These are phyloP conservation scores for Zymoseptoria ardabiliae DNA, from an alignment of 2,329 filamentous ascomycete species.

Conservation along the genomic window DNA sequence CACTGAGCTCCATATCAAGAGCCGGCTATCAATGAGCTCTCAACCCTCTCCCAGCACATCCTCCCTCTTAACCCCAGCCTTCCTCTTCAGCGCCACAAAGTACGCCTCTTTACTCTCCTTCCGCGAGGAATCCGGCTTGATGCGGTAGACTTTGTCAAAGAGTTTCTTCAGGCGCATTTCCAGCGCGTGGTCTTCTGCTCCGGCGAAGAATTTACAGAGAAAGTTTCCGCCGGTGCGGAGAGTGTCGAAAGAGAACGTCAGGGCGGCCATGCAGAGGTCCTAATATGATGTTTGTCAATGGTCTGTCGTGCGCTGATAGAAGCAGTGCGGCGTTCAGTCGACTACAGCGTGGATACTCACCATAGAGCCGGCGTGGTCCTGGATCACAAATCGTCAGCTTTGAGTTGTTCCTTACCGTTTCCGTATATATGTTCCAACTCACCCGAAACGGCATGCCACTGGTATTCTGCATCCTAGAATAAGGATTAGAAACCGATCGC, in stretches of 20 bases:
- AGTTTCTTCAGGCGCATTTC: conserved; percentile 67
- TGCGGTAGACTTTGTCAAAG: conserved; percentile 72
- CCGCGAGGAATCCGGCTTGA: conserved; percentile 88
- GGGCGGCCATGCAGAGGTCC: conserved; percentile 83
- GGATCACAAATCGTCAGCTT: conserved; percentile 44
- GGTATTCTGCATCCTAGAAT: conserved; percentile 98
- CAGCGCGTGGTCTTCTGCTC: conserved; percentile 71
- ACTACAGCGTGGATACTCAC: conserved; percentile 46
- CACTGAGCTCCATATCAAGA: no score
- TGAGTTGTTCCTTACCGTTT: no score
- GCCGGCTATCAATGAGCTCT: background rate
- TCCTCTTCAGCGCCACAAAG: conserved; percentile 72
- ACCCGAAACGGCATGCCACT: conserved; percentile 56
- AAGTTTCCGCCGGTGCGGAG: conserved; percentile 79
- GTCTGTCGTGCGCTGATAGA: background rate
- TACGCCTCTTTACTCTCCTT: conserved; percentile 68
- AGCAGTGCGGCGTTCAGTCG: background rate
- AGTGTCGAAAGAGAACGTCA: conserved; percentile 79
- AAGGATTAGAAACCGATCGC: conserved; percentile 90
- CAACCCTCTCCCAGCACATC: conserved; percentile 32
- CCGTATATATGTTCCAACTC: no score
- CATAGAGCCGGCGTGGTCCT: conserved; percentile 91
- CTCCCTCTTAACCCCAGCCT: conserved; percentile 42
- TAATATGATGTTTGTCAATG: conserved; percentile 32
- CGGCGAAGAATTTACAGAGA: conserved; percentile 96